phyloP scores from a whole-genome alignment of 1,139 yeast species.

The Geotrichum cucujoidarum region DNA sequence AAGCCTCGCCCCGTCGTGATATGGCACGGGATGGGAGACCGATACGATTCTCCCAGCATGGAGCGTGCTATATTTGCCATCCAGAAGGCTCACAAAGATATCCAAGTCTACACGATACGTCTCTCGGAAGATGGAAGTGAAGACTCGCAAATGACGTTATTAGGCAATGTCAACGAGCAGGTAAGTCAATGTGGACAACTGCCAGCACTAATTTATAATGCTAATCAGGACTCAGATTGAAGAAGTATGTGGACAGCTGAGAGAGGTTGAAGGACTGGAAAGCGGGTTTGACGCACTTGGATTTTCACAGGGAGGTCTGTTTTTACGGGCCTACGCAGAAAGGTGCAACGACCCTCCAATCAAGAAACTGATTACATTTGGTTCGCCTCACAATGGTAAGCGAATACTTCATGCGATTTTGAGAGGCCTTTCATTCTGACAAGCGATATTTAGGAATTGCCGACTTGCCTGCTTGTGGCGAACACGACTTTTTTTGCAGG shows the following conservation, averaged over 20 bases:
- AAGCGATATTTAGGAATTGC: constrained; percentile 37
- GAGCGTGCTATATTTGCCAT: constrained; percentile 44
- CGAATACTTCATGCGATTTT: not conserved
- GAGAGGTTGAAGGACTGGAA: constrained; percentile 40
- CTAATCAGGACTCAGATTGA: constrained; percentile 26
- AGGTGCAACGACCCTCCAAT: constrained; percentile 49
- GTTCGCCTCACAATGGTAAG: constrained; percentile 76
- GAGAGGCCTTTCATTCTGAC: not conserved
- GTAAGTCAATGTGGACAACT: constrained; percentile 42
- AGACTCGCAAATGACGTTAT: constrained; percentile 53
- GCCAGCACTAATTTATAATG: constrained; percentile 43
- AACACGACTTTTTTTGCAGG: constrained; percentile 59
- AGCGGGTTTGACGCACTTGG: constrained; percentile 72
- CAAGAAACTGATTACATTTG: constrained; percentile 61
- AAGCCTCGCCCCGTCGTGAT: constrained; percentile 51
- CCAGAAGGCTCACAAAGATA: constrained; percentile 46
- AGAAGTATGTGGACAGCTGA: constrained; percentile 43
- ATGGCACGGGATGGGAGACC: constrained; percentile 86
- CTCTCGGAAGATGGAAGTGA: constrained; percentile 46
- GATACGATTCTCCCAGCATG: constrained; percentile 61
- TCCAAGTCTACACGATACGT: constrained; percentile 50
- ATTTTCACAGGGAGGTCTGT: constrained; percentile 78
- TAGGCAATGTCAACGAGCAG: constrained; percentile 57
- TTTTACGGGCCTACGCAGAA: constrained; percentile 61
- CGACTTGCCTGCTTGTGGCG: constrained; percentile 60